Base-by-base conservation (phyloP, 1,139 yeast genomes). In the Protomyces gravidus region DNA sequence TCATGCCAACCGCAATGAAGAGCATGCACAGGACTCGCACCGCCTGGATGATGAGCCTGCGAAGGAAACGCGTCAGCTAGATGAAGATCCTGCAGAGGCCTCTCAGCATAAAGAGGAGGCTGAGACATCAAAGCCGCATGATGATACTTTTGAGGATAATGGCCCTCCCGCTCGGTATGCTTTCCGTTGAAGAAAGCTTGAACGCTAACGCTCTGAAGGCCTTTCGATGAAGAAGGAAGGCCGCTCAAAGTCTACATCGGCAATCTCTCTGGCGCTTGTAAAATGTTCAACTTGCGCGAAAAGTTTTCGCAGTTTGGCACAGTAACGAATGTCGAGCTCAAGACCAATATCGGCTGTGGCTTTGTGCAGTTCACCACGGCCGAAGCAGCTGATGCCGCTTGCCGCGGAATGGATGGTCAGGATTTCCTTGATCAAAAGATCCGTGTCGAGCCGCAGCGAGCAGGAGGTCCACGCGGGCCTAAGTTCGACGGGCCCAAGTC, bases 231-330 rank as follows among this genome's bases (percentile, higher is more conserved):
- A 7, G 59, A 39, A 23, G 59, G 59, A 9, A 27, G 59, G n/a
- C 59, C 59, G 27, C 58, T 55, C 11, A 55, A 55, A 25, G 28
- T 46, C 15, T 55, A 55, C 25, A 25, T 55, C 23, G 59, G 59
- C 23, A 55, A 55, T 15, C 39, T 55, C 1, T 32, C 46, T 9
- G 26, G 25, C 30, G 59, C 26, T 6, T 55, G 59, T 6, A 39
- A 48, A 21, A 55, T 55, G 59, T 45, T 39, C 32, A 61, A 55
- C 45, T 59, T 55, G 26, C 61, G 59, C 23, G 55, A 55, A 17
- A 46, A 33, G 17, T 55, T 55, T 27, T 26, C 55, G 9, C 59
- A 60, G 23, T 55, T 27, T 13, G 59, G 59, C 15, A 25, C 59
- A 2, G 52, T 55, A 23, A 46, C 49, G 19, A 55, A 55, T 19